Percentiles rank a stretch among this genome's conserved stretches.
phyloP scores from a whole-genome alignment of 371 early-diverging fungal genomes.

The Mucor plumbeus region DNA sequence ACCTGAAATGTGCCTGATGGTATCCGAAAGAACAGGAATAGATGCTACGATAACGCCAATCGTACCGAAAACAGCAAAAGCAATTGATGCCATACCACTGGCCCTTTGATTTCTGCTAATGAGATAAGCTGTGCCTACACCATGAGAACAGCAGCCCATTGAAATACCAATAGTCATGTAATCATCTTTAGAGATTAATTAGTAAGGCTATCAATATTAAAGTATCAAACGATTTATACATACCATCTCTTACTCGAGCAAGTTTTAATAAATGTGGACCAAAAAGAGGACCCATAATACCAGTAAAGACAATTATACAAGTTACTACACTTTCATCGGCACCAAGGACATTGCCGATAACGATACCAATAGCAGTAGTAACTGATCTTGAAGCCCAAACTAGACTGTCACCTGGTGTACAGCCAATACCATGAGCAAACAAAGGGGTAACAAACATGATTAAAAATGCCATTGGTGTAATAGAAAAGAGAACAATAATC shows the following conservation, averaged over 20 bases:
- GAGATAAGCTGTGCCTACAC: slow-evolving; percentile 40
- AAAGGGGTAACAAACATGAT: slow-evolving; percentile 41
- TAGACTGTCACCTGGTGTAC: slow-evolving; percentile 28
- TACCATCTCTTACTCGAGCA: slow-evolving; percentile 33
- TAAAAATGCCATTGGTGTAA: slow-evolving; percentile 27
- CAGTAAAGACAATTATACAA: slow-evolving; percentile 37
- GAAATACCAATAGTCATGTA: slow-evolving; percentile 41
- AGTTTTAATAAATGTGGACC: slow-evolving; percentile 30
- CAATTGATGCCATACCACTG: slow-evolving; percentile 35
- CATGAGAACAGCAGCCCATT: slow-evolving; percentile 42
- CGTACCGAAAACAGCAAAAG: slow-evolving; percentile 42
- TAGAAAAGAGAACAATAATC: slow-evolving; percentile 22
- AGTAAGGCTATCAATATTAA: not conserved
- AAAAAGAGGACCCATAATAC: slow-evolving; percentile 36
- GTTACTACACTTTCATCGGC: slow-evolving; percentile 34
- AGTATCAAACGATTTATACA: not conserved
- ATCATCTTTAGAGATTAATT: slow-evolving; percentile 29
- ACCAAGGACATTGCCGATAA: slow-evolving; percentile 30
- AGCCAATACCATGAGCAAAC: slow-evolving; percentile 36
- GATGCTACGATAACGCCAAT: slow-evolving; percentile 36
- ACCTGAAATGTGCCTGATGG: slow-evolving; percentile 21
- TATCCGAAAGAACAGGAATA: slow-evolving; percentile 30
- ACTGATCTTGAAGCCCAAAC: slow-evolving; percentile 36
- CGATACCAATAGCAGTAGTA: slow-evolving; percentile 47
- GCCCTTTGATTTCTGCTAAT: slow-evolving; percentile 33